These are phyloP conservation scores for Umbelopsis sp. DNA, from an alignment of 192 early-diverging fungal genomes.

Conservation along the genomic window DNA sequence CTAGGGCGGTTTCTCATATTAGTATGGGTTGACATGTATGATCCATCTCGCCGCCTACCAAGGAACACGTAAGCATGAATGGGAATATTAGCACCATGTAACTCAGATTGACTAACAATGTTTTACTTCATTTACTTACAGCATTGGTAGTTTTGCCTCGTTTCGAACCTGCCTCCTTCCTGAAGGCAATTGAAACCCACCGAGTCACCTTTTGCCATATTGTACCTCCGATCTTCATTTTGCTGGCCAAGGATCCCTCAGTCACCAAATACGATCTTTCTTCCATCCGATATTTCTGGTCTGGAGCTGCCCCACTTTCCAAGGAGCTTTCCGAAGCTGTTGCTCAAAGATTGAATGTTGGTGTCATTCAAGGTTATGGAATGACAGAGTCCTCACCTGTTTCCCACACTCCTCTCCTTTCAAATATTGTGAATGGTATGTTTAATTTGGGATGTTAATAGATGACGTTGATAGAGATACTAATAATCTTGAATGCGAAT, in stretches of 20 bases:
- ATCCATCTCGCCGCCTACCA: background rate
- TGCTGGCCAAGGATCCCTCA: conserved; percentile 41
- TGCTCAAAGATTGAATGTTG: background rate
- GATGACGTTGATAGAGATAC: background rate
- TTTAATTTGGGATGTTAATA: background rate
- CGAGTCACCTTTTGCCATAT: conserved; percentile 59
- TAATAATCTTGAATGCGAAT: background rate
- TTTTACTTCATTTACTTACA: background rate
- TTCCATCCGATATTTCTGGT: conserved; percentile 18
- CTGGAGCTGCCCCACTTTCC: conserved; percentile 26
- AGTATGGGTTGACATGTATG: conserved; percentile 9
- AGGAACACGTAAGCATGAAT: background rate
- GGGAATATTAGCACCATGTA: background rate
- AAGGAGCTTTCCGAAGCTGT: conserved; percentile 25
- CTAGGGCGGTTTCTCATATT: background rate
- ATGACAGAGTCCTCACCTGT: conserved; percentile 35
- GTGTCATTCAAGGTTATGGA: conserved; percentile 30
- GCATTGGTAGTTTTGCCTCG: conserved; percentile 41
- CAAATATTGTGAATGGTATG: conserved; percentile 20
- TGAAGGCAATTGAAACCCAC: conserved; percentile 52
- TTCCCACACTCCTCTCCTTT: conserved; percentile 2
- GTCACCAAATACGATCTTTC: conserved; percentile 41
- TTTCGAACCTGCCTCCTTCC: conserved; percentile 57
- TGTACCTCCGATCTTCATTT: conserved; percentile 66
- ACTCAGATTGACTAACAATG: background rate